Evolutionary conservation across 2,329 filamentous ascomycete species (phyloP), one percentile per base, ranked within the genome.

Genomic region (Apiospora kogelbergensis): DNA sequence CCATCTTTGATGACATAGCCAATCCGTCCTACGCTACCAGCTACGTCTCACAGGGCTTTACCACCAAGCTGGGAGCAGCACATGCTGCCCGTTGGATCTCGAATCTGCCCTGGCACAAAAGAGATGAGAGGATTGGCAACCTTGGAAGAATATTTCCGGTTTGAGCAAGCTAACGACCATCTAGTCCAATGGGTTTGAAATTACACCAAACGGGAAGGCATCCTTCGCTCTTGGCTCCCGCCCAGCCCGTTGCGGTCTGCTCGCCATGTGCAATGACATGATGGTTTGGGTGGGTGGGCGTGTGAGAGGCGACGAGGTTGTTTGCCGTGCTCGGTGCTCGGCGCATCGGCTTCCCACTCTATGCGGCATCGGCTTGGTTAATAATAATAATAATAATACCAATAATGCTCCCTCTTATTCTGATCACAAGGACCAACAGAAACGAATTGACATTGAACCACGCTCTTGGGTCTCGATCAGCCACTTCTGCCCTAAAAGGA

Each of bases 1-100:
- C 53, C 53, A 37, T 60, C 53, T 33, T 37, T 60, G 53, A 37
- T 60, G 53, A 60, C 53, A 60, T 60, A 26, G 53, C 53, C n/a
- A 37, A 33, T 9, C 11, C 30, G 17, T 33, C 26, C 15, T 60
- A 60, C 53, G 9, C 30, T 60, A 60, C 11, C 22, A 26, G 9
- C 30, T 60, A 60, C 11, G 11, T 26, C 53, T 30, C 37, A 60
- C 53, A 60, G n/a, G 53, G 20, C 53, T 33, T n/a, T 22, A 37
- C 53, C 30, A 60, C 30, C 22, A 22, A 11, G 30, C 20, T 30
- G 30, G 53, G 53, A n/a, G 53, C 6, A n/a, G 53, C 53, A 60
- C 30, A 60, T 60, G 53, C 53, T 22, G 33, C 17, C 53, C 20
- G 53, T 60, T 60, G 53, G 53, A 13, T 60, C 17, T 60, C 22